Conservation (phyloP, 495 filamentous ascomycete species). For the Parathielavia hyrcaniae region DNA sequence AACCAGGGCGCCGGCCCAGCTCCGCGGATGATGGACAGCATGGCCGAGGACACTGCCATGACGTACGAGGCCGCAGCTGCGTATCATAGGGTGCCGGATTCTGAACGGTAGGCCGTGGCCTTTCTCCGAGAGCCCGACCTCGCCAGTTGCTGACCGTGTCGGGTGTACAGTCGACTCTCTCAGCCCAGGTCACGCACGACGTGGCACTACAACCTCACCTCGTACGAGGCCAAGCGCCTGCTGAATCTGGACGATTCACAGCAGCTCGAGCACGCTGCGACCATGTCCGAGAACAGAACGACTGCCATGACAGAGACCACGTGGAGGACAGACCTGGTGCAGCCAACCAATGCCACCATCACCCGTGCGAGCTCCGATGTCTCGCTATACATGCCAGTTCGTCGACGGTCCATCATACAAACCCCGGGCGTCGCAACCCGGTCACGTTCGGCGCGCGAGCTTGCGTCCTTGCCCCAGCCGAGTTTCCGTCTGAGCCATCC, state of each 20-base stretch:
- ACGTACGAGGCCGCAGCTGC: constrained; percentile 32
- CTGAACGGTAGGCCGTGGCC: constrained; percentile 23
- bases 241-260: constrained; percentile 37
- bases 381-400: constrained; percentile 45
- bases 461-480: constrained; percentile 17
- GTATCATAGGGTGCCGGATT: constrained; percentile 25
- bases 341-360: constrained; percentile 29
- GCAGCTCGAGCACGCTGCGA: constrained; percentile 27
- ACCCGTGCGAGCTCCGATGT: constrained; percentile 38
- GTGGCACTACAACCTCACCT: constrained; percentile 38
- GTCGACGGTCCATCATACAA: constrained; percentile 42
- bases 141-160: constrained; percentile 15
- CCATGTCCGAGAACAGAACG: constrained; percentile 34
- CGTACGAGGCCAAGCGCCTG: constrained; percentile 41
- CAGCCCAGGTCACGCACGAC: constrained; percentile 32
- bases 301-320: constrained; percentile 34
- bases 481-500: constrained; percentile 36
- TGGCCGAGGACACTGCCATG: constrained; percentile 30
- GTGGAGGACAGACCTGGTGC: constrained; percentile 34
- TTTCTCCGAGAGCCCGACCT: not conserved
- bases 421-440: constrained; percentile 47
- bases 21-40: constrained; percentile 19
- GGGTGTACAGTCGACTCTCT: constrained; percentile 21
- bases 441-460: constrained; percentile 20
- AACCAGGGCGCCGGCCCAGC: constrained; percentile 19